Percentiles rank a stretch among this genome's conserved stretches.
Evolutionary conservation across 768 basidiomycete genomes (phyloP).

Genomic region (Leccinum rimulosum): DNA sequence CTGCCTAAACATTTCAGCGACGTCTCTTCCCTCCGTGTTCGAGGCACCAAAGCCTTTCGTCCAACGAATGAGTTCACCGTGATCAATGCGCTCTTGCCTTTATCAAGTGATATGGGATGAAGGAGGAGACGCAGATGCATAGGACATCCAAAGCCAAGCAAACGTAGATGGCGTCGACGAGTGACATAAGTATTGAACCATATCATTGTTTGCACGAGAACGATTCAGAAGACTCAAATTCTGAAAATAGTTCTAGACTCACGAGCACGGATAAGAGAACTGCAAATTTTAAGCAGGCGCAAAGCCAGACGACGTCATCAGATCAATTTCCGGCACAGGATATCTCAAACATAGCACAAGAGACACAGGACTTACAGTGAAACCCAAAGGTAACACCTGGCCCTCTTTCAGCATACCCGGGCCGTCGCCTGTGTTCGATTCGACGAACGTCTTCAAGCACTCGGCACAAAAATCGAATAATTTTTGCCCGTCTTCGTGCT

Average conservation of each 20-base stretch:
- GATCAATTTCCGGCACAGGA: not conserved
- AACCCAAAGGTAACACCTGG: slow-evolving; percentile 77
- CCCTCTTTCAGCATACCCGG: slow-evolving; percentile 48
- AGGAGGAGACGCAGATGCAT: not conserved
- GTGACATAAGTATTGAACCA: not conserved
- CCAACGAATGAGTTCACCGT: slow-evolving; percentile 94
- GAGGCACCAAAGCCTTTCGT: slow-evolving; percentile 97
- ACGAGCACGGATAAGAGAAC: slow-evolving; percentile 97
- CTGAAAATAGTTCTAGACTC: slow-evolving; percentile 34
- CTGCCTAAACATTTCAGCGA: slow-evolving; percentile 88
- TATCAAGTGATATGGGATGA: not conserved
- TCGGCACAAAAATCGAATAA: slow-evolving; percentile 98
- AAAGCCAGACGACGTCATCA: not conserved
- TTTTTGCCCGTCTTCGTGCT: slow-evolving; percentile 93
- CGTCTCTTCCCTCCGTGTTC: slow-evolving; percentile 90
- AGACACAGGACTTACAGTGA: slow-evolving; percentile 68
- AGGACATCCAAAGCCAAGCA: not conserved
- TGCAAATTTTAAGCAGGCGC: slow-evolving; percentile 20
- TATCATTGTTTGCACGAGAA: not conserved
- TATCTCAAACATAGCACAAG: not conserved
- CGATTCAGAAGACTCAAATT: not conserved
- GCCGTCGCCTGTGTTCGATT: slow-evolving; percentile 60
- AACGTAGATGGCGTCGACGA: not conserved
- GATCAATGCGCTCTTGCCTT: slow-evolving; percentile 93
- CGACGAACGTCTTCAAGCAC: slow-evolving; percentile 85